Evolutionary conservation across 2,329 filamentous ascomycete genomes (phyloP), one percentile per base, ranked within the genome.

Genomic region (Zarea fungicola): DNA sequence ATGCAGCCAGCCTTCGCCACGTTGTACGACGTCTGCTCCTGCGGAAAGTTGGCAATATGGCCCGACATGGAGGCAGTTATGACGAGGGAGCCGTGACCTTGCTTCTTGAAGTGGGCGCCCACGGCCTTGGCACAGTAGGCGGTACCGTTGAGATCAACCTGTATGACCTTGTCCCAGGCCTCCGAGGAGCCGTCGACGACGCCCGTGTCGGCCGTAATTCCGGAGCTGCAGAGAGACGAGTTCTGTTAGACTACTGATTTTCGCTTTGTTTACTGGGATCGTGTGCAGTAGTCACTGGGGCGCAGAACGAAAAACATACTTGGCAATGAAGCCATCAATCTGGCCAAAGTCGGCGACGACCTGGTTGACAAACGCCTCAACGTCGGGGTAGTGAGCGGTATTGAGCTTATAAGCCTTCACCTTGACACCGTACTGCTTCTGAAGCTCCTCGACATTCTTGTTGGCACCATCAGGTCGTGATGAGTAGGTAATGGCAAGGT

Each of bases 301-400:
- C 19, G 16, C 3, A 22, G 19, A 3, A 18, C 10, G 13, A 23
- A 32, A 23, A 19, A 80, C 84, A 34, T 77, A 84, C 65, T 90
- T 89, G 59, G 86, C 85, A 47, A 90, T 78, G 58, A 90, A 88
- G 53, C 84, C 78, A 55, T 89, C 85, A 50, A 89, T 80, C 42
- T 81, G 80, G 59, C 83, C 83, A 62, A 90, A 91, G 62, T 91
- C 87, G 56, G 73, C 70, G 62, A 85, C 76, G 55, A 90, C 82
- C 28, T 89, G 80, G 49, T 71, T 69, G 49, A 83, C 70, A 55
- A 80, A 72, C 39, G 69, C 63, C 62, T 80, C 68, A 48, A 82
- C 74, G 9, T 74, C 66, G 13, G 65, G 58, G 56, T 72, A 77
- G 52, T 80, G 70, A 48, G 70, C 74, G n/a, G 81, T 68, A 60